Percentiles rank a stretch among this genome's conserved stretches.
Evolutionary conservation across 495 filamentous ascomycete genomes (phyloP).

Genomic region (Amorphotheca resinae): DNA sequence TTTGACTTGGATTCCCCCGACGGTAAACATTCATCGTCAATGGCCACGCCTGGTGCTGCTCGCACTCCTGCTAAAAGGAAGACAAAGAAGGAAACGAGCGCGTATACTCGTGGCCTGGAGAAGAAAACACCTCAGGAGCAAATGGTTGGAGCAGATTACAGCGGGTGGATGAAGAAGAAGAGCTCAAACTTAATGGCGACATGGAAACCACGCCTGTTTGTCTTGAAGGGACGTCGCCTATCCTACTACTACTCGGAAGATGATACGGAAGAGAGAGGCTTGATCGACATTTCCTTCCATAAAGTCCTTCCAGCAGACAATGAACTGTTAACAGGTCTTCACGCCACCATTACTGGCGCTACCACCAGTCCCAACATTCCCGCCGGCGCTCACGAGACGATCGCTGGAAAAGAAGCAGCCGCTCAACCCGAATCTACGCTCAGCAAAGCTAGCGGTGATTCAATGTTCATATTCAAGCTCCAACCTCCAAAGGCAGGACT

Average conservation of each 20-base stretch:
- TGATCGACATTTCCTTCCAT: slow-evolving; percentile 96
- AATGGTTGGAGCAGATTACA: slow-evolving; percentile 80
- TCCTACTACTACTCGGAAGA: slow-evolving; percentile 94
- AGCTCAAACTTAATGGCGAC: slow-evolving; percentile 90
- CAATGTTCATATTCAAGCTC: slow-evolving; percentile 96
- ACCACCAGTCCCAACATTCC: slow-evolving; percentile 65
- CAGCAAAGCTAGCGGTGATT: slow-evolving; percentile 29
- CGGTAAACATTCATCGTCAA: slow-evolving; percentile 40
- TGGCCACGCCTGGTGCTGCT: slow-evolving; percentile 26
- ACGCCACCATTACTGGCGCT: slow-evolving; percentile 83
- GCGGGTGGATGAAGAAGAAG: slow-evolving; percentile 99
- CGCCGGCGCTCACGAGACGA: slow-evolving; percentile 45
- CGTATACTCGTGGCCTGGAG: slow-evolving; percentile 77
- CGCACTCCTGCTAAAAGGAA: slow-evolving; percentile 30
- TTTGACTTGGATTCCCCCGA: slow-evolving; percentile 69
- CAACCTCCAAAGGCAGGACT: slow-evolving; percentile 82
- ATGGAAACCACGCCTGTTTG: slow-evolving; percentile 92
- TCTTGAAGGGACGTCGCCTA: slow-evolving; percentile 78
- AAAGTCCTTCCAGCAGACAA: slow-evolving; percentile 91
- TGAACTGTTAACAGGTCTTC: slow-evolving; percentile 76
- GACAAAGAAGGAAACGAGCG: slow-evolving; percentile 87
- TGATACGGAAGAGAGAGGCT: slow-evolving; percentile 81
- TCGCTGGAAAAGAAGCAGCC: slow-evolving; percentile 32
- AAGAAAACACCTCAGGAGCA: slow-evolving; percentile 75
- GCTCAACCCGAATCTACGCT: slow-evolving; percentile 25